phyloP scores from a whole-genome alignment of 169 alveolate species.

The Plasmodium adleri region DNA sequence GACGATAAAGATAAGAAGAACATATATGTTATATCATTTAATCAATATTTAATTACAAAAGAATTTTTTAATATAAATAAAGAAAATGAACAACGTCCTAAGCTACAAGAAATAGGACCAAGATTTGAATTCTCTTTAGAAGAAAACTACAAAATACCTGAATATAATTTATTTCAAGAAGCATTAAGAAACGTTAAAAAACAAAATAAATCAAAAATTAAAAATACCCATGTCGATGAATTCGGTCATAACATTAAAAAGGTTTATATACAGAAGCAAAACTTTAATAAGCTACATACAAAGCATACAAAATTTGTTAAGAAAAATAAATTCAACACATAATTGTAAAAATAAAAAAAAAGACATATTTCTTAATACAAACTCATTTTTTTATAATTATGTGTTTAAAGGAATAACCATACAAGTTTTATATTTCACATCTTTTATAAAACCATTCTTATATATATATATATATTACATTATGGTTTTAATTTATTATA shows the following conservation, averaged over 20 bases:
- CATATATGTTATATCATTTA: slow-evolving; percentile 15
- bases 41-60: slow-evolving; percentile 31
- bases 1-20: not conserved
- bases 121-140: slow-evolving; percentile 33
- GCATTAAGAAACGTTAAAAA: slow-evolving; percentile 22
- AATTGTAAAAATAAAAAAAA: not conserved
- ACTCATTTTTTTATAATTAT: too few relatives aligned
- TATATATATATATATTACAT: too few relatives aligned
- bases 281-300: slow-evolving; percentile 49
- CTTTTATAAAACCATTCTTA: too few relatives aligned
- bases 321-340: slow-evolving; percentile 1
- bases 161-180: slow-evolving; percentile 42
- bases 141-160: slow-evolving; percentile 19
- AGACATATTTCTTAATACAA: too few relatives aligned
- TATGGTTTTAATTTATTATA: too few relatives aligned
- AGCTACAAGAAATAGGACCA: slow-evolving; percentile 42
- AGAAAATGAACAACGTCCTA: not conserved
- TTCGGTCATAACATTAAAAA: slow-evolving; percentile 39
- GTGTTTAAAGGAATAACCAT: too few relatives aligned
- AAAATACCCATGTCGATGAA: slow-evolving; percentile 26
- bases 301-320: slow-evolving; percentile 36
- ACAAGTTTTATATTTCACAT: too few relatives aligned
- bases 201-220: slow-evolving; percentile 1
- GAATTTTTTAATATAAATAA: not conserved
- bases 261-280: slow-evolving; percentile 49